Evolutionary conservation across 2,329 filamentous ascomycete genomes (phyloP).

Genomic region (Epichloe elymi): DNA sequence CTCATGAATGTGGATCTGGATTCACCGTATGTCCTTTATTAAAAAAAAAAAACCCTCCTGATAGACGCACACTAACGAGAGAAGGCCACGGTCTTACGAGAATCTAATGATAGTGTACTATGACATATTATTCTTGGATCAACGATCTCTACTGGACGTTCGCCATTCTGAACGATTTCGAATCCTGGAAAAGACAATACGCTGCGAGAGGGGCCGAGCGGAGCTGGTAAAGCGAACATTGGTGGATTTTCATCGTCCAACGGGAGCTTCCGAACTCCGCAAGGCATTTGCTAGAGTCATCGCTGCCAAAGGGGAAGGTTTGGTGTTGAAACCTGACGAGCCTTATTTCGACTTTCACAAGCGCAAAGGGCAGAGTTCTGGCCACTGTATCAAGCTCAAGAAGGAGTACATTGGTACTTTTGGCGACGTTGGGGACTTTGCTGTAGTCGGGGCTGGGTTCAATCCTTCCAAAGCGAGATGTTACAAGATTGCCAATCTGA

Average conservation of each 20-base stretch:
- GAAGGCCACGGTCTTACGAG: constrained; percentile 35
- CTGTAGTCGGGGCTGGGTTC: constrained; percentile 62
- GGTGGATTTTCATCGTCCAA: constrained; percentile 48
- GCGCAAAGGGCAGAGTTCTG: constrained; percentile 23
- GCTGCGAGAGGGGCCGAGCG: constrained; percentile 44
- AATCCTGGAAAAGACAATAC: constrained; percentile 42
- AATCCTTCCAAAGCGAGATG: constrained; percentile 48
- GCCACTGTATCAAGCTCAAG: constrained; percentile 68
- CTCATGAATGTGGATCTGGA: constrained; percentile 57
- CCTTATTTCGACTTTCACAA: constrained; percentile 55
- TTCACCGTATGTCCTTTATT: constrained; percentile 39
- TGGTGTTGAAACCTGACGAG: constrained; percentile 68
- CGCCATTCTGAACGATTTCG: constrained; percentile 47
- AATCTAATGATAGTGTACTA: constrained; percentile 51
- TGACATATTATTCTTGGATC: constrained; percentile 41
- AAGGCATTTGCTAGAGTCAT: constrained; percentile 56
- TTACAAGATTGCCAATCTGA: constrained; percentile 38
- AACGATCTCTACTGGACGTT: constrained; percentile 34
- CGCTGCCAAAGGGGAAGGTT: constrained; percentile 55
- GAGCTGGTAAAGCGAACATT: constrained; percentile 53
- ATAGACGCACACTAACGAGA: constrained; percentile 9
- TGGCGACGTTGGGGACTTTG: constrained; percentile 75
- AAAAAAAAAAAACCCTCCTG: not conserved
- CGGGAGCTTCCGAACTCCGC: constrained; percentile 42
- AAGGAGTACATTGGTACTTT: constrained; percentile 69